Evolutionary conservation across 179 eudicot genomes (phyloP), one percentile per base, ranked within the genome.

Genomic region (Amaranthus tricolor): DNA sequence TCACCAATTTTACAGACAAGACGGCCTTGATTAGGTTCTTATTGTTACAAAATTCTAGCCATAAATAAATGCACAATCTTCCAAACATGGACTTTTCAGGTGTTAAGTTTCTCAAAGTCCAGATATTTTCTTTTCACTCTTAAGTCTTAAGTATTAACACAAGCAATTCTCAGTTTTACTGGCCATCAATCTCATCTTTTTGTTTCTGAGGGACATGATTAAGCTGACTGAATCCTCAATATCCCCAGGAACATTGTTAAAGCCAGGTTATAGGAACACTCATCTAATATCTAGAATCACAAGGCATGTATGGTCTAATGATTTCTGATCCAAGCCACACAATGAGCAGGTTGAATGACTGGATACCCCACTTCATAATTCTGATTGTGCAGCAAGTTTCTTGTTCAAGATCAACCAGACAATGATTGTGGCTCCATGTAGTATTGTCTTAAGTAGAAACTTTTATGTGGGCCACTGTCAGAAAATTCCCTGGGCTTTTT

Each of bases 301-400:
- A 12, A 54, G 6, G 40, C 11, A 5, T 11, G 13, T 9, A 19
- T 14, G 5, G 31, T 59, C 11, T 11, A 17, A 3, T 59, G 20
- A 19, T 61, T 61, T 16, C 44, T 3, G 48, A 62, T 31, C 9
- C 44, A 13, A 13, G 40, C 17, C n/a, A 31, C n/a, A 31, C 66
- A 24, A 62, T 24, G 45, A 31, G 45, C 44, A 13, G 47, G 47
- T 62, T 31, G 66, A 3, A 62, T 31, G 40, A 31, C 66, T 21
- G 16, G 64, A 61, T 7, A 12, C 45, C 62, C 58, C 58, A 54
- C 13, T 6, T 10, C 45, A 12, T 7, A 62, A 31, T n/a, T 62
- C 47, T 62, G 66, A n/a, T 47, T 62, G 24, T 62, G 8, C 40
- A 62, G 48, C 17, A 20, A 62, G 66, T 47, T 62, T 62, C 66